Percentiles rank a stretch among this genome's conserved stretches.
phyloP scores from a whole-genome alignment of 768 basidiomycete species.

The Pleurotus pulmonarius region DNA sequence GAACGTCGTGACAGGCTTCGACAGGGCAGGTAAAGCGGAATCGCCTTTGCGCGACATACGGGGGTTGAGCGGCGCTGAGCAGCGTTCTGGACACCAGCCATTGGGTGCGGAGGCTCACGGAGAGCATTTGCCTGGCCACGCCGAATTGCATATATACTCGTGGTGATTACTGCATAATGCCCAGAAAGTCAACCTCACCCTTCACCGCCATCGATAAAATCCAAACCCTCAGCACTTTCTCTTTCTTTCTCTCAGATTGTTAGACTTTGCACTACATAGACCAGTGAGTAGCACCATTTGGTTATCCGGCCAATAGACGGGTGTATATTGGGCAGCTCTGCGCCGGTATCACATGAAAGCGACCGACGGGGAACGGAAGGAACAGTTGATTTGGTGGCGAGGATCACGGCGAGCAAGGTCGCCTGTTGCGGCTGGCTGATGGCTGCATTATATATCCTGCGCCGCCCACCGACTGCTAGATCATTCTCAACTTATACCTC shows the following conservation, averaged over 20 bases:
- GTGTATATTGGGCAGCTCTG: background rate
- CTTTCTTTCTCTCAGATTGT: background rate
- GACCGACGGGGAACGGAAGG: background rate
- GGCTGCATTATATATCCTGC: background rate
- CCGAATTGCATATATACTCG: background rate
- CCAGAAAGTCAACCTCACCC: background rate
- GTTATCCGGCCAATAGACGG: background rate
- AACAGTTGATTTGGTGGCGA: background rate
- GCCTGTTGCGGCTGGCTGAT: background rate
- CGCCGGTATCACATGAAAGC: background rate
- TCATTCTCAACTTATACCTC: background rate
- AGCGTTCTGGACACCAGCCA: background rate
- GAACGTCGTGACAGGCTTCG: too few relatives aligned
- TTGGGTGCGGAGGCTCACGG: slow-evolving; percentile 1
- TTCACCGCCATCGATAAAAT: background rate
- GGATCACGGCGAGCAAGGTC: background rate
- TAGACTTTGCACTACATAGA: background rate
- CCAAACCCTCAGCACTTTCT: background rate
- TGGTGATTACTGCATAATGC: background rate
- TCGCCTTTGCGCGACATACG: background rate
- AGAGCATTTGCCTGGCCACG: background rate
- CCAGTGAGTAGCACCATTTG: background rate
- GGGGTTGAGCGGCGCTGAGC: slow-evolving; percentile 5
- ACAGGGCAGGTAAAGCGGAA: background rate
- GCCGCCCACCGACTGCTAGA: background rate